Evolutionary conservation across 768 basidiomycete genomes (phyloP).

Genomic region (Lactarius evosmus): DNA sequence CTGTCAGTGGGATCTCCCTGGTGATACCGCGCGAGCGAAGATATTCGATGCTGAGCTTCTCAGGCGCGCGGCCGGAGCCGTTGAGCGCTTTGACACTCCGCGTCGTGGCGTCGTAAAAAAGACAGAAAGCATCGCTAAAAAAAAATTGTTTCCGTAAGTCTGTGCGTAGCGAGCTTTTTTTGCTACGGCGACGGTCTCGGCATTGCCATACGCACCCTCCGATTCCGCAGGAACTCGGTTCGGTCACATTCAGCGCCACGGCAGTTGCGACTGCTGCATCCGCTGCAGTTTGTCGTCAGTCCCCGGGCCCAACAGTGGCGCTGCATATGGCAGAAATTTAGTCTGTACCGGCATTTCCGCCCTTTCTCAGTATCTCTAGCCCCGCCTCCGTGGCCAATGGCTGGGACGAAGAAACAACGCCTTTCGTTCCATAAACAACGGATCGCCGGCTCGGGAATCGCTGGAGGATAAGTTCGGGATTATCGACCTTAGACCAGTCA

Average conservation of each 20-base stretch:
- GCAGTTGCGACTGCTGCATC: constrained; percentile 95
- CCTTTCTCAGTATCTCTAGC: constrained; percentile 84
- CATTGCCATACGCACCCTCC: constrained; percentile 58
- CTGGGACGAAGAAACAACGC: constrained; percentile 85
- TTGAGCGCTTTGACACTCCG: constrained; percentile 87
- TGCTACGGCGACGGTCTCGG: neutral
- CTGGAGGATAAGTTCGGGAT: constrained; percentile 60
- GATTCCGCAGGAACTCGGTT: constrained; percentile 87
- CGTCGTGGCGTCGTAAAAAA: constrained; percentile 83
- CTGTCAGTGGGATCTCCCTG: constrained; percentile 70
- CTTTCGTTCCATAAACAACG: constrained; percentile 54
- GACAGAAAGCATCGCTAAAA: constrained; percentile 80
- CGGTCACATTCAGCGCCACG: constrained; percentile 88
- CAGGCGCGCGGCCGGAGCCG: constrained; percentile 86
- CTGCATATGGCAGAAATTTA: neutral
- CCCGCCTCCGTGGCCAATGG: constrained; percentile 91
- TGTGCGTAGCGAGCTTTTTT: no score
- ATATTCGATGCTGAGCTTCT: constrained; percentile 73
- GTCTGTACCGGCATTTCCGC: constrained; percentile 87
- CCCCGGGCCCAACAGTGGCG: neutral
- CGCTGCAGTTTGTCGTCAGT: constrained; percentile 44
- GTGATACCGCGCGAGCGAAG: constrained; percentile 64
- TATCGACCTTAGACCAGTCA: constrained; percentile 62
- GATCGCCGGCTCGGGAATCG: constrained; percentile 83
- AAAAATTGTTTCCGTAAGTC: neutral